Conservation (phyloP, 2,329 filamentous ascomycete genomes). For the Fusarium redolens region DNA sequence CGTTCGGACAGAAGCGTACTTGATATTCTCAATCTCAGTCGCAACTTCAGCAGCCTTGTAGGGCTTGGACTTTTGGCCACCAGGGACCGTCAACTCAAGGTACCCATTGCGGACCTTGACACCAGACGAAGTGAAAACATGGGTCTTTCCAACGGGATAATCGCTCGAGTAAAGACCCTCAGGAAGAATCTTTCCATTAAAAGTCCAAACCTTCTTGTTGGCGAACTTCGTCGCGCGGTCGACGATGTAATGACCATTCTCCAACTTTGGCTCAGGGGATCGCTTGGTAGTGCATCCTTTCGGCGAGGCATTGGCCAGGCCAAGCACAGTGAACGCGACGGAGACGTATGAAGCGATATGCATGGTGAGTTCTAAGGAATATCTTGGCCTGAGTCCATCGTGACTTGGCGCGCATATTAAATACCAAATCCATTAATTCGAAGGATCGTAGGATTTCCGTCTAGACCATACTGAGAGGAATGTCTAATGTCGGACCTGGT, state of each 20-base stretch:
- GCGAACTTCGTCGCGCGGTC: constrained; percentile 30
- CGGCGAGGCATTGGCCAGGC: constrained; percentile 21
- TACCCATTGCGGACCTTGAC: constrained; percentile 43
- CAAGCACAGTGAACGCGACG: constrained; percentile 19
- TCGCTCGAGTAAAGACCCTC: constrained; percentile 39
- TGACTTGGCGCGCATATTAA: not conserved
- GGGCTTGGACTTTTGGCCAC: constrained; percentile 41
- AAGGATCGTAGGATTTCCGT: constrained; percentile 11
- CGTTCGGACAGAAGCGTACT: constrained; percentile 47
- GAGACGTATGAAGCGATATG: constrained; percentile 33
- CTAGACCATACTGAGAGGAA: constrained; percentile 27
- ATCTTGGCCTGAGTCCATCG: not conserved
- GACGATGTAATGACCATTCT: constrained; percentile 42
- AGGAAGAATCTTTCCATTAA: constrained; percentile 38
- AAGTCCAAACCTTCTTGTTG: constrained; percentile 41
- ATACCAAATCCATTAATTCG: not conserved
- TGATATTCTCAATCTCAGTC: constrained; percentile 44
- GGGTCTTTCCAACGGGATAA: constrained; percentile 26
- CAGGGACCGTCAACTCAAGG: constrained; percentile 45
- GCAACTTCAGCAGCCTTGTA: constrained; percentile 41
- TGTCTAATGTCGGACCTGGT: constrained; percentile 13
- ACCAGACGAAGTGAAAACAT: constrained; percentile 25
- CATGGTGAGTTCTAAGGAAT: constrained; percentile 8
- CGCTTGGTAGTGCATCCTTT: constrained; percentile 15
- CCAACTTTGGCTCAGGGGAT: constrained; percentile 28